Percentiles rank a stretch among this genome's conserved stretches.
Evolutionary conservation across 192 early-diverging fungal species (phyloP).

Genomic region (Neocallimastix lanati): DNA sequence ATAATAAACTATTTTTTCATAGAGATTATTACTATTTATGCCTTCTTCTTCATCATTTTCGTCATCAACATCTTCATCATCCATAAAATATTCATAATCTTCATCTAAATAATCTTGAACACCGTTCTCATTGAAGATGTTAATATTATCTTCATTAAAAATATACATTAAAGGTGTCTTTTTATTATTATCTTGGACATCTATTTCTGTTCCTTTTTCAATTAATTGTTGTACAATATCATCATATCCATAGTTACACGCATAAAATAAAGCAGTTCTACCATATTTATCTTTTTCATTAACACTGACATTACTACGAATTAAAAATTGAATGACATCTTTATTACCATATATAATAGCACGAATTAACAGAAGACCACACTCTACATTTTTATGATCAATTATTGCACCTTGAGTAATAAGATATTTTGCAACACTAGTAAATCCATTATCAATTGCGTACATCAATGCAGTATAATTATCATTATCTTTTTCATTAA

Average conservation of each 20-base stretch:
- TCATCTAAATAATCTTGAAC: background rate
- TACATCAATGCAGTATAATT: background rate
- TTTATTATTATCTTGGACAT: background rate
- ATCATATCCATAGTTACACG: background rate
- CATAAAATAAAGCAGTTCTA: background rate
- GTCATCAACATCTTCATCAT: background rate
- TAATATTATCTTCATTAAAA: background rate
- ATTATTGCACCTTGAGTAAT: background rate
- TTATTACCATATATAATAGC: background rate
- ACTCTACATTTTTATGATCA: background rate
- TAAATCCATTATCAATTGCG: background rate
- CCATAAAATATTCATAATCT: background rate
- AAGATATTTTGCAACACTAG: background rate
- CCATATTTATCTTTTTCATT: background rate
- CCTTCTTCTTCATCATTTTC: background rate
- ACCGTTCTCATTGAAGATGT: too few relatives aligned
- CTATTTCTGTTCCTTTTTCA: background rate
- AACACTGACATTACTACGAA: background rate
- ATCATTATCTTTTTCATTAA: background rate
- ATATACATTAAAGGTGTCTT: background rate
- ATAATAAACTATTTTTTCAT: background rate
- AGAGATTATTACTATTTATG: background rate
- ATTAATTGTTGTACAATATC: background rate
- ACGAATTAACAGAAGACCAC: background rate
- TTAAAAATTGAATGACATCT: background rate